These are phyloP conservation scores for Fusarium sp. DNA, from an alignment of 2,329 filamentous ascomycete genomes.

Conservation along the genomic window DNA sequence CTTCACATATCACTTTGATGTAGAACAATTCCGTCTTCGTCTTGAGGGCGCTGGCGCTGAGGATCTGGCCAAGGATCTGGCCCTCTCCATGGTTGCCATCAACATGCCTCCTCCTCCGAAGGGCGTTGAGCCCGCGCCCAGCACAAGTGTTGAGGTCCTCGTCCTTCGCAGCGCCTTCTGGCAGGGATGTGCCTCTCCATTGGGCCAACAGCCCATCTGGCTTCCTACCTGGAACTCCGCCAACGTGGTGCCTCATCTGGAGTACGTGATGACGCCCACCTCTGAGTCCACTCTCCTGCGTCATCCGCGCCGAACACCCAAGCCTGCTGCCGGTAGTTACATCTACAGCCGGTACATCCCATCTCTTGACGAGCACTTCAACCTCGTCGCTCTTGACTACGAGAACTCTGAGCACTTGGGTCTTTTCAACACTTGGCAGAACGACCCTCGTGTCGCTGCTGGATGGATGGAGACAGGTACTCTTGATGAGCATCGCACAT, in stretches of 20 bases:
- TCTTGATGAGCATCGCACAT: conserved; percentile 76
- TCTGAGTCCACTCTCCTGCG: conserved; percentile 55
- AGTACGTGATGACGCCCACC: conserved; percentile 48
- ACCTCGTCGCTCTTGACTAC: conserved; percentile 76
- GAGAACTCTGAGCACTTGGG: conserved; percentile 69
- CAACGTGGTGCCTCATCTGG: conserved; percentile 52
- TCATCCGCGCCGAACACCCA: conserved; percentile 75
- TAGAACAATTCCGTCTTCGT: conserved; percentile 42
- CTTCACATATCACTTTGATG: conserved; percentile 49
- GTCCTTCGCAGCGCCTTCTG: conserved; percentile 68
- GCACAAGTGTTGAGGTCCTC: conserved; percentile 51
- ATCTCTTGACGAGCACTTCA: conserved; percentile 78
- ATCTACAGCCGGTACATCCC: conserved; percentile 83
- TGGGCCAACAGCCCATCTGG: conserved; percentile 72
- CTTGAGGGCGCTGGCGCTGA: conserved; percentile 35
- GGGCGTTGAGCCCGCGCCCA: conserved; percentile 47
- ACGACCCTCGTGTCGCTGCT: conserved; percentile 79
- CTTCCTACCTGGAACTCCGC: conserved; percentile 56
- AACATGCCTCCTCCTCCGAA: conserved; percentile 54
- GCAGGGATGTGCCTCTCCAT: conserved; percentile 74
- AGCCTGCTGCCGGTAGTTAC: conserved; percentile 73
- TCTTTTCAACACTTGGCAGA: conserved; percentile 82
- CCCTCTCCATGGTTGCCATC: conserved; percentile 54
- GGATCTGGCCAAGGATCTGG: conserved; percentile 48
- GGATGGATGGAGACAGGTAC: conserved; percentile 83